Evolutionary conservation across 2,329 filamentous ascomycete species (phyloP).

Genomic region (Fusarium coicis): DNA sequence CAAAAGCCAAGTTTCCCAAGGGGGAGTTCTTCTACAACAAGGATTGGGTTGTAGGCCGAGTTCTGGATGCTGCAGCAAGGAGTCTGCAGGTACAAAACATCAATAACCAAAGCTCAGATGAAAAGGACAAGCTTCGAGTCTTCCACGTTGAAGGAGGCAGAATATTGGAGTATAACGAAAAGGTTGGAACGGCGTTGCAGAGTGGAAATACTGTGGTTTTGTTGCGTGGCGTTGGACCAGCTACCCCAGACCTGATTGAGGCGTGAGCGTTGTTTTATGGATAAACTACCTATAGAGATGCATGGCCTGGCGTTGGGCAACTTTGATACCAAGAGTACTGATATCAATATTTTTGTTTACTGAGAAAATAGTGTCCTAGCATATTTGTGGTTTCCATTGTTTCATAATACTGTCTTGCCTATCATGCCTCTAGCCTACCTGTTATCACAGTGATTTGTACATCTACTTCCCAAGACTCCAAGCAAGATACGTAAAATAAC

Average conservation of each 20-base stretch:
- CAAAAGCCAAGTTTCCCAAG: constrained; percentile 83
- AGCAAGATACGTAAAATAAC: background rate
- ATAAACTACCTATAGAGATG: constrained; percentile 15
- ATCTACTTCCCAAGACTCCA: too few relatives aligned
- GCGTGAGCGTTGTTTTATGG: constrained; percentile 19
- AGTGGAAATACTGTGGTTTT: constrained; percentile 93
- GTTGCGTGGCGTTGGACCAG: constrained; percentile 84
- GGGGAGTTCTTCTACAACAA: constrained; percentile 83
- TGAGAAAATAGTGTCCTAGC: background rate
- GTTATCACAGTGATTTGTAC: background rate
- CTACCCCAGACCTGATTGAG: constrained; percentile 75
- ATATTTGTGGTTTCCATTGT: background rate
- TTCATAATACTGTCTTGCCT: background rate
- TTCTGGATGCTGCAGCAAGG: constrained; percentile 82
- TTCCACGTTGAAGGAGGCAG: constrained; percentile 94
- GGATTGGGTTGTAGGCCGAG: constrained; percentile 89
- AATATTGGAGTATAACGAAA: constrained; percentile 87
- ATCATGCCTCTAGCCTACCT: too few relatives aligned
- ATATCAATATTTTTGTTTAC: background rate
- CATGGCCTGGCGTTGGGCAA: constrained; percentile 36
- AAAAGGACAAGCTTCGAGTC: constrained; percentile 83
- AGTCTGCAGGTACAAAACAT: constrained; percentile 83
- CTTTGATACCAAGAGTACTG: constrained; percentile 1
- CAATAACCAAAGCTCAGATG: constrained; percentile 80
- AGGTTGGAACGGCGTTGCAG: constrained; percentile 77